phyloP scores from a whole-genome alignment of 257 asterid genomes.

The Petrea volubilis region DNA sequence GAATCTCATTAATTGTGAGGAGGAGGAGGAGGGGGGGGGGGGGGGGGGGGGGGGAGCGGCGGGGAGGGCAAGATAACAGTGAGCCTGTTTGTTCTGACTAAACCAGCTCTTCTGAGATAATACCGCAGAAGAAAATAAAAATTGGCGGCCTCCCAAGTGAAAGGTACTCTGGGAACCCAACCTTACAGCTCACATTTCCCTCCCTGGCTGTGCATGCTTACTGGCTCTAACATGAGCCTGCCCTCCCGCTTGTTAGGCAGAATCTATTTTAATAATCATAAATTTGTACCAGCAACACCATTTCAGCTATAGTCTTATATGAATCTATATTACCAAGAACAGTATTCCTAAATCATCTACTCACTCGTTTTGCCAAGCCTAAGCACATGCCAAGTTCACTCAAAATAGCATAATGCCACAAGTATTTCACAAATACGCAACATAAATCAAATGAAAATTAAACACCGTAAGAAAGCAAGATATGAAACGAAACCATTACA shows the following conservation, averaged over 20 bases:
- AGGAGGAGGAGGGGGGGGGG: background rate
- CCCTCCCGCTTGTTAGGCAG: background rate
- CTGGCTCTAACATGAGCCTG: too few relatives aligned
- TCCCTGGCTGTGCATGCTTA: background rate
- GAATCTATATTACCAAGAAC: slow-evolving; percentile 12
- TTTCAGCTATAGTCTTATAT: background rate
- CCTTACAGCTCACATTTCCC: background rate
- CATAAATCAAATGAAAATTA: background rate
- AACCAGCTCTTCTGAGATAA: background rate
- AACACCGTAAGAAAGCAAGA: slow-evolving; percentile 10
- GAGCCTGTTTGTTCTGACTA: background rate
- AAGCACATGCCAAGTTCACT: background rate
- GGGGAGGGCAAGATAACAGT: too few relatives aligned
- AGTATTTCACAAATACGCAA: slow-evolving; percentile 13
- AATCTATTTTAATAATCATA: background rate
- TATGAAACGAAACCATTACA: slow-evolving; percentile 10
- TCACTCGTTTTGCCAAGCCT: background rate
- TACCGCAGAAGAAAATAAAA: background rate
- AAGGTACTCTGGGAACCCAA: background rate
- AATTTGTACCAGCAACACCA: background rate
- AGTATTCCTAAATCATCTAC: slow-evolving; percentile 1
- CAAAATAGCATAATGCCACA: slow-evolving; percentile 10
- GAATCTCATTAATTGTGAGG: background rate
- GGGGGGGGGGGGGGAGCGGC: too few relatives aligned
- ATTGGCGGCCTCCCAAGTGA: background rate